Percentiles rank a stretch among this genome's conserved stretches.
phyloP scores from a whole-genome alignment of 192 early-diverging fungal species.

The Gaertneriomyces semiglobifer region DNA sequence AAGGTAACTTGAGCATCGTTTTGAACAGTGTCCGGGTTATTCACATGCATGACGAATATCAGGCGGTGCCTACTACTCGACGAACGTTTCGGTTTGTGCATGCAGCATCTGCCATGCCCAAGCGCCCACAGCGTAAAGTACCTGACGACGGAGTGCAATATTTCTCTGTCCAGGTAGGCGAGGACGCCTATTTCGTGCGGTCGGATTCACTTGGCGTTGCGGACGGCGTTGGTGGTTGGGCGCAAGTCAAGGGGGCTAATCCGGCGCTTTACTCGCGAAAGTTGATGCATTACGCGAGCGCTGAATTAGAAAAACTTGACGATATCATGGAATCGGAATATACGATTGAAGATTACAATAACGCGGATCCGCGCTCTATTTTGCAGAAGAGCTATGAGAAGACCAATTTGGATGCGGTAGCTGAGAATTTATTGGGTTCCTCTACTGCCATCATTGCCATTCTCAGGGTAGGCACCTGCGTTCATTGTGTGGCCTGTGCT shows the following conservation, averaged over 20 bases:
- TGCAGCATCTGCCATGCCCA: slow-evolving; percentile 59
- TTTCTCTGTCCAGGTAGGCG: slow-evolving; percentile 65
- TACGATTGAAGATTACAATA: slow-evolving; percentile 67
- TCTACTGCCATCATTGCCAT: slow-evolving; percentile 87
- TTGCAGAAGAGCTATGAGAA: slow-evolving; percentile 75
- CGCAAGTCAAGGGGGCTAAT: slow-evolving; percentile 68
- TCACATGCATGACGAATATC: background rate
- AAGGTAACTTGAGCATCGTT: slow-evolving; percentile 16
- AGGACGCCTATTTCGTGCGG: slow-evolving; percentile 91
- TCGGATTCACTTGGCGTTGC: slow-evolving; percentile 87
- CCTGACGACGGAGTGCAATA: slow-evolving; percentile 6
- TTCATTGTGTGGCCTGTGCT: background rate
- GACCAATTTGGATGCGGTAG: slow-evolving; percentile 66
- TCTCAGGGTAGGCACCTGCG: slow-evolving; percentile 48
- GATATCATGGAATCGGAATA: slow-evolving; percentile 72
- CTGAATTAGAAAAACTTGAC: slow-evolving; percentile 82
- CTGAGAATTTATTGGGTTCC: slow-evolving; percentile 79
- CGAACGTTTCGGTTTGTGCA: slow-evolving; percentile 55
- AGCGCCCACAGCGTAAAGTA: slow-evolving; percentile 23
- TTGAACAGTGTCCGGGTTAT: background rate
- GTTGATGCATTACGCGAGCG: slow-evolving; percentile 88
- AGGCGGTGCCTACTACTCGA: slow-evolving; percentile 18
- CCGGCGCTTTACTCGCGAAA: slow-evolving; percentile 87
- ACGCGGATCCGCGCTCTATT: slow-evolving; percentile 78
- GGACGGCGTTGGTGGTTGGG: slow-evolving; percentile 96